A percentile compares a stretch with the other conserved stretches of the same genome.
These are phyloP conservation scores for Gymnopilus dilepis DNA, from an alignment of 768 basidiomycete genomes.

Conservation along the genomic window DNA sequence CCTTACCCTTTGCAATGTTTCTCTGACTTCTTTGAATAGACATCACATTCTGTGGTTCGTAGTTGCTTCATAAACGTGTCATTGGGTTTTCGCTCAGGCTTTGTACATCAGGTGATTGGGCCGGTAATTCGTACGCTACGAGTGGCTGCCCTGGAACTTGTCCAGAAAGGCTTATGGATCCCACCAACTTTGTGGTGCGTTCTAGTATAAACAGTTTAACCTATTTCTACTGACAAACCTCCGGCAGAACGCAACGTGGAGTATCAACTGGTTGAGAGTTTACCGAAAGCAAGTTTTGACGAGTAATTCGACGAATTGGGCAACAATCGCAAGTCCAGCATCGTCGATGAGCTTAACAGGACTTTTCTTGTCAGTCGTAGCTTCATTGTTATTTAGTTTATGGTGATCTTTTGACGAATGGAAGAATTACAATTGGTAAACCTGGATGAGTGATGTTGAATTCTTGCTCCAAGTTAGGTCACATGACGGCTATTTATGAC, in stretches of 20 bases:
- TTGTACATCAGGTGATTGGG: conserved; percentile 71
- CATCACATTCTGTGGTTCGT: conserved; percentile 81
- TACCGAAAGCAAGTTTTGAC: conserved; percentile 56
- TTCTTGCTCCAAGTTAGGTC: conserved; percentile 1
- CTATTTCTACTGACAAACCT: not conserved
- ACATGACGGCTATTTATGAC: conserved; percentile 14
- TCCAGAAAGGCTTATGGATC: conserved; percentile 61
- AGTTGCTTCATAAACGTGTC: not conserved
- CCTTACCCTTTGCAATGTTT: not conserved
- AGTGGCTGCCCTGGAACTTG: conserved; percentile 80
- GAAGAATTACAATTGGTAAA: too few relatives aligned
- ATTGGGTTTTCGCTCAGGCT: not conserved
- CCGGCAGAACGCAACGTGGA: conserved; percentile 78
- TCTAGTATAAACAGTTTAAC: not conserved
- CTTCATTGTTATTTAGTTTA: not conserved
- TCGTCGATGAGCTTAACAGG: not conserved
- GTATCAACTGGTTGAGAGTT: conserved; percentile 80
- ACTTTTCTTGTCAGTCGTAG: not conserved
- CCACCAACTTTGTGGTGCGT: conserved; percentile 73
- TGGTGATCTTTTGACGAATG: not conserved
- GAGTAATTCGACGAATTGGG: conserved; percentile 13
- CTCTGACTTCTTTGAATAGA: conserved; percentile 46
- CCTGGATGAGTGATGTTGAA: not conserved
- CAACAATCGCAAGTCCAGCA: not conserved
- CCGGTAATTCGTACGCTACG: conserved; percentile 76